These are phyloP conservation scores for Penicillium desertorum DNA, from an alignment of 495 filamentous ascomycete species.

Conservation along the genomic window DNA sequence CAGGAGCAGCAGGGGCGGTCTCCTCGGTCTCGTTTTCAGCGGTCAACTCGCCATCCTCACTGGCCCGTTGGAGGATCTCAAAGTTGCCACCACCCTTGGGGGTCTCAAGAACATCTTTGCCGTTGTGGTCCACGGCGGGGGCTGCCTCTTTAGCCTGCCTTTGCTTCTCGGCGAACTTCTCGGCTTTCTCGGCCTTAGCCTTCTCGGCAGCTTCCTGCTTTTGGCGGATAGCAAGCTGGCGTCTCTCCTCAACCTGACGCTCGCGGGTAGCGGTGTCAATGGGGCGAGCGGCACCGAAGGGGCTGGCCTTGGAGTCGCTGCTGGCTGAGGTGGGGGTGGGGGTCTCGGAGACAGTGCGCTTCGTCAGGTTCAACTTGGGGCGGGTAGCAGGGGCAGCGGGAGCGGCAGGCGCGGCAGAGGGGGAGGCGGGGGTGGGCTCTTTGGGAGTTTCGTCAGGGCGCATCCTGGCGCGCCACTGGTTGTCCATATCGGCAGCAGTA, in stretches of 20 bases:
- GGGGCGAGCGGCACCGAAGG: constrained; percentile 86
- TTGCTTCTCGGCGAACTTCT: constrained; percentile 40
- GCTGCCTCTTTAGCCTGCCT: constrained; percentile 54
- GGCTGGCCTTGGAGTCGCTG: constrained; percentile 76
- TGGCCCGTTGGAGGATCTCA: constrained; percentile 54
- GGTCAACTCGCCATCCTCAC: constrained; percentile 41
- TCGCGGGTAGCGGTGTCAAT: constrained; percentile 88
- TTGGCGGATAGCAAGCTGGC: constrained; percentile 65
- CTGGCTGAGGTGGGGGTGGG: constrained; percentile 47
- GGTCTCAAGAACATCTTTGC: constrained; percentile 44
- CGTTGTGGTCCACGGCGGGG: constrained; percentile 47
- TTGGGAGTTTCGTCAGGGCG: constrained; percentile 64
- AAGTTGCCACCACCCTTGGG: constrained; percentile 49
- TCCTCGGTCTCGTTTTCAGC: constrained; percentile 40
- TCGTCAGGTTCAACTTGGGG: constrained; percentile 78
- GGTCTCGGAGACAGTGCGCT: constrained; percentile 81
- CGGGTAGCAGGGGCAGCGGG: constrained; percentile 56
- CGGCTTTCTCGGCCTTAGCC: constrained; percentile 68
- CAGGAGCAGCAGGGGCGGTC: constrained; percentile 26
- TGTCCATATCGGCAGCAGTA: constrained; percentile 83
- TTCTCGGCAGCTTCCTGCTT: constrained; percentile 91
- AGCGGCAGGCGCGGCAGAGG: constrained; percentile 42
- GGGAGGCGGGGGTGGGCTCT: constrained; percentile 61
- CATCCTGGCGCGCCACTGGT: constrained; percentile 84
- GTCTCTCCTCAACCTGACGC: constrained; percentile 85